Conservation (phyloP, 225 moss, liverwort and hornwort species). For the Takakia lepidozioides region DNA sequence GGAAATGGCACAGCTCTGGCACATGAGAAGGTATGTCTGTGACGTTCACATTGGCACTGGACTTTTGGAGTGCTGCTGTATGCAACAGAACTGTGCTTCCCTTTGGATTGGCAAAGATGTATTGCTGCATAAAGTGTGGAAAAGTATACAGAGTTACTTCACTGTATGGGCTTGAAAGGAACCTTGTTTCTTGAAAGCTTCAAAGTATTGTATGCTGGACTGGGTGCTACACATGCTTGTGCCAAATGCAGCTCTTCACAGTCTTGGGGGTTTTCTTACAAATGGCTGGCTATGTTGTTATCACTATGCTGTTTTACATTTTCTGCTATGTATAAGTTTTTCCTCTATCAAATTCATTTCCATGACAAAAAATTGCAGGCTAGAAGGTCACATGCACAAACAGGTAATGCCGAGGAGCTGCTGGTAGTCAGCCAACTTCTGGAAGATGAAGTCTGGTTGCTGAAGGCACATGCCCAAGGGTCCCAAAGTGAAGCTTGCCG, state of each 20-base stretch:
- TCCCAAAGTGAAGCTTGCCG: slow-evolving; percentile 21
- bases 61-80: too few species aligned
- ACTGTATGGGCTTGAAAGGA: too few species aligned
- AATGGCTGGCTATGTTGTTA: too few species aligned
- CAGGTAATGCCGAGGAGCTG: slow-evolving; percentile 1
- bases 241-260: too few species aligned
- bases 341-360: neutral
- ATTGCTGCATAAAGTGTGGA: too few species aligned
- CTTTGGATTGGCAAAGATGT: too few species aligned
- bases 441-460: slow-evolving; percentile 18
- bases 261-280: neutral
- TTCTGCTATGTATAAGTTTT: neutral
- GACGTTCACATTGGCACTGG: too few species aligned
- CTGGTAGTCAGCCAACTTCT: slow-evolving; percentile 5
- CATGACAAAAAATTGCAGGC: slow-evolving; percentile 9
- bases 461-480: slow-evolving; percentile 14
- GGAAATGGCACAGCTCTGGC: too few species aligned
- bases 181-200: too few species aligned
- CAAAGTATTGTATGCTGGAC: neutral
- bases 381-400: neutral
- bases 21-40: too few species aligned
- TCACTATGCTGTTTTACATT: neutral
- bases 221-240: neutral
- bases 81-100: too few species aligned
- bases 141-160: too few species aligned